These are phyloP conservation scores for Cladorrhinum sp. DNA, from an alignment of 2,329 filamentous ascomycete species.

Conservation along the genomic window DNA sequence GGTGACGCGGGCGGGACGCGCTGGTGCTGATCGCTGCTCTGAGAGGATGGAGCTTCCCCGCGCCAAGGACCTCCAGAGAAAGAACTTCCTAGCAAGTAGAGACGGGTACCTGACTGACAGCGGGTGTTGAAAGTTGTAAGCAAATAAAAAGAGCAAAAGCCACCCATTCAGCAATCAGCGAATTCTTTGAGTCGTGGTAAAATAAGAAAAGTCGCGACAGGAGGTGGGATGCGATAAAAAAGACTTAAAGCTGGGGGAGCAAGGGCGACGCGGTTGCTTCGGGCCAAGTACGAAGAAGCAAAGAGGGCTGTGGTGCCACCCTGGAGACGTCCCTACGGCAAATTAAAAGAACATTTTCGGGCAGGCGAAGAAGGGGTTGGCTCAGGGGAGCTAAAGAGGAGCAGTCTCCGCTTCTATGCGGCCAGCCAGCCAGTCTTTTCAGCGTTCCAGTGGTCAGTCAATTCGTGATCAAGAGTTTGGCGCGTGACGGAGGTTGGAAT, in stretches of 20 bases:
- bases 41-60: constrained; percentile 17
- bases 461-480: neutral
- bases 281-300: neutral
- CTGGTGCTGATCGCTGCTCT: constrained; percentile 1
- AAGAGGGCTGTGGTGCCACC: constrained; percentile 23
- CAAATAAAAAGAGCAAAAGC: neutral
- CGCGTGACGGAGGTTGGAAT: neutral
- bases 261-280: constrained; percentile 16
- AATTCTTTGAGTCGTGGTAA: neutral
- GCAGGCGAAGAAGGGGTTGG: constrained; percentile 18
- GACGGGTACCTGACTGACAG: constrained; percentile 1
- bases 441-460: neutral
- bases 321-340: constrained; percentile 21
- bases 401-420: neutral
- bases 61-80: constrained; percentile 9
- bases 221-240: neutral
- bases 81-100: neutral
- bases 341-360: constrained; percentile 26
- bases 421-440: neutral
- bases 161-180: neutral
- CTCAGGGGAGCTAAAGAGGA: constrained; percentile 19
- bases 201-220: neutral
- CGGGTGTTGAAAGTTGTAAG: neutral
- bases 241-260: neutral
- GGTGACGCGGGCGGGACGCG: constrained; percentile 9